These are phyloP conservation scores for Aureobasidium lini DNA, from an alignment of 2,329 filamentous ascomycete genomes.

Conservation along the genomic window DNA sequence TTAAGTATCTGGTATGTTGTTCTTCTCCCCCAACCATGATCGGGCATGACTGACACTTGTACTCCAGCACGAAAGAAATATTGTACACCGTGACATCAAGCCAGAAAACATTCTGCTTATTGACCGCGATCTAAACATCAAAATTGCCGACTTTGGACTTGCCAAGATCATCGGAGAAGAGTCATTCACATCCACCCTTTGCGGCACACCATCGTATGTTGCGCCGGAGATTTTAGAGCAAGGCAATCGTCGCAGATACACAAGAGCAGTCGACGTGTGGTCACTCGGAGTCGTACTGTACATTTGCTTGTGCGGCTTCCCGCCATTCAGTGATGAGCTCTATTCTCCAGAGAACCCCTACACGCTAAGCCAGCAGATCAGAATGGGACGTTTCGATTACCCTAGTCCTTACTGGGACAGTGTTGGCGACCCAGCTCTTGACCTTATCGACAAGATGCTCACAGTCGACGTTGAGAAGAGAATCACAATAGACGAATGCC, in stretches of 20 bases:
- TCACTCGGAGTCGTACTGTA: constrained; percentile 96
- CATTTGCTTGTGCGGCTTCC: constrained; percentile 94
- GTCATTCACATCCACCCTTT: constrained; percentile 91
- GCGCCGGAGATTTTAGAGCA: constrained; percentile 91
- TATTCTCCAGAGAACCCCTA: constrained; percentile 74
- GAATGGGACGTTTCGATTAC: constrained; percentile 81
- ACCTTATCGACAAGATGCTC: constrained; percentile 92
- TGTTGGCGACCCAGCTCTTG: constrained; percentile 77
- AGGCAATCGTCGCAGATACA: constrained; percentile 76
- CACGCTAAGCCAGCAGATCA: constrained; percentile 82
- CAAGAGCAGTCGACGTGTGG: constrained; percentile 92
- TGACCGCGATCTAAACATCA: constrained; percentile 77
- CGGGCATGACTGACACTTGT: neutral
- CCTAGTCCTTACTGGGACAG: constrained; percentile 94
- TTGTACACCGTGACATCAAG: constrained; percentile 96
- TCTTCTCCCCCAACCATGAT: neutral
- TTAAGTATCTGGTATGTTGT: constrained; percentile 80
- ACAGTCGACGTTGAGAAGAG: constrained; percentile 77
- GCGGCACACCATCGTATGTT: constrained; percentile 85
- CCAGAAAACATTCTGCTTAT: constrained; percentile 90
- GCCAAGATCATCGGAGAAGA: constrained; percentile 98
- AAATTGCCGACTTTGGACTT: constrained; percentile 91
- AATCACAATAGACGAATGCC: constrained; percentile 82
- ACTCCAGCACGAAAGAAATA: constrained; percentile 82
- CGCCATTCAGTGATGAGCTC: constrained; percentile 92